Evolutionary conservation across 257 asterid genomes (phyloP), one percentile per base, ranked within the genome.

Genomic region (Vinca minor): DNA sequence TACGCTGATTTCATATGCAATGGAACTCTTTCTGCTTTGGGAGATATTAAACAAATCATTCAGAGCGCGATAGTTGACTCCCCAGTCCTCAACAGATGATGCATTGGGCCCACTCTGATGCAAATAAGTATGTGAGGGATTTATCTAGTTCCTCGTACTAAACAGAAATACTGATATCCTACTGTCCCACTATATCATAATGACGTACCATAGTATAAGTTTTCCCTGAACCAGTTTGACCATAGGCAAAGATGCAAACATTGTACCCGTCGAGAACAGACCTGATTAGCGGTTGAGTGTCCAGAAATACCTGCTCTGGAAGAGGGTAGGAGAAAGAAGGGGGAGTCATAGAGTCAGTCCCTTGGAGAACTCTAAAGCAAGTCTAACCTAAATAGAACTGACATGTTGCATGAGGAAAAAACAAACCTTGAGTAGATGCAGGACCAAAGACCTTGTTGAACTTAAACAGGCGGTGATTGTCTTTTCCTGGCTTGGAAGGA

Each of bases 151-250:
- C 26, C n/a, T 20, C 59, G 35, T 21, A 52, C 28, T 36, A 26
- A 47, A 29, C 23, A 69, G 52, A 46, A 42, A 0, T 34, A 63
- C 8, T 15, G 12, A 11, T 0, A 17, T 63, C 32, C 42, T 18
- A 34, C 34, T 7, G 39, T 20, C 32, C 12, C 31, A 28, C 28
- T 39, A 39, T 26, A 59, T n/a, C n/a, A n/a, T 12, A 21, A 26
- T 18, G 48, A 46, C 79, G 63, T 76, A 91, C 98, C 98, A 91
- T 91, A 21, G 98, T 91, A 69, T 88, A 91, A 66, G 98, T 91
- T 79, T 91, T 91, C 57, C 98, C 98, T 0, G 98, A 91, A 58
- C 98, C 98, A 63, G 96, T 91, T 80, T 91, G 98, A 35, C 98
- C 98, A 71, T 91, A 91, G 58, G 98, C 98, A 79, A 91, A 88